Base-by-base conservation (phyloP, 2,329 filamentous ascomycete genomes). In the Catunica adiposa region DNA sequence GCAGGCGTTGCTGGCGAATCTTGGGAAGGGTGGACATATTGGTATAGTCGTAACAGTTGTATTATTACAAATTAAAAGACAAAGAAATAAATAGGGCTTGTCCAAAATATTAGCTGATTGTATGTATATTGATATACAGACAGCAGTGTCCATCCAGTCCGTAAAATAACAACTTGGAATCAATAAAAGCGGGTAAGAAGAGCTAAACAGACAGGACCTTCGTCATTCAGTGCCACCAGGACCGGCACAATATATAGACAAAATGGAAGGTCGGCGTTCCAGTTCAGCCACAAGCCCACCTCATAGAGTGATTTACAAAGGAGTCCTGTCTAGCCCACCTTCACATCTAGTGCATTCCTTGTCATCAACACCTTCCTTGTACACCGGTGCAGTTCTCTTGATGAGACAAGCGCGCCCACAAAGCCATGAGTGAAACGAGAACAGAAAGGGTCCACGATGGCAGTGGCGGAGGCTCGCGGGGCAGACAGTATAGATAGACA, bases 1-100 rank as follows among this genome's bases (percentile, higher is more conserved):
- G 66, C 29, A 74, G 64, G 48, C 70, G 69, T 51, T 69, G 69
- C 60, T 70, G 67, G 34, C 68, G 67, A 58, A 65, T 61, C 58
- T 70, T 70, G 29, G 61, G 61, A 23, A 54, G 14, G 6, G 37
- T 17, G 3, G 57, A 51, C 44, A 48, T 48, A 7, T 15, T 44
- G 40, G n/a, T 17, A 22, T 15, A n/a, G 40, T 44, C 7, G 9
- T 7, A n/a, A 20, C 17, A n/a, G 40, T 11, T 44, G 6, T 15
- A 22, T 44, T n/a, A 2, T 44, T 11, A 44, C 15, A 44, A 44
- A n/a, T 2, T 2, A 44, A 44, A n/a, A n/a, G 15, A 3, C 11
- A 22, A 5, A 17, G 15, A n/a, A n/a, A n/a, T n/a, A n/a, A n/a
- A n/a, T n/a, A n/a, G n/a, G n/a, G n/a, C n/a, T n/a, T n/a, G n/a